These are phyloP conservation scores for Psilocybe cyanescens DNA, from an alignment of 768 basidiomycete genomes.

Conservation along the genomic window DNA sequence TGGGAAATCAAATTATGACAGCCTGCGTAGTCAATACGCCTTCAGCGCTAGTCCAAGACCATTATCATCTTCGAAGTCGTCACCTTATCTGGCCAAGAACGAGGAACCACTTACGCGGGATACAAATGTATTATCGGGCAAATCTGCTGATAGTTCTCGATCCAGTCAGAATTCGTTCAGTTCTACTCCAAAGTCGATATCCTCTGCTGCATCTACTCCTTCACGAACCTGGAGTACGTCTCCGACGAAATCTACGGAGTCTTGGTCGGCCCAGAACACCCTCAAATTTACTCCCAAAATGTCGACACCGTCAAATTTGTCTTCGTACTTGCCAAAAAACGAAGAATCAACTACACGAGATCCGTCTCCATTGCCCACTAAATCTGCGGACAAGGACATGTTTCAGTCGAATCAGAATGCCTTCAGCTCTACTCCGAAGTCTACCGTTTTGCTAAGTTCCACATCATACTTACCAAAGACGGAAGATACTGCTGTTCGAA, in stretches of 20 bases:
- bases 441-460: neutral
- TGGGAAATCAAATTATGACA: neutral
- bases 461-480: conserved; percentile 13
- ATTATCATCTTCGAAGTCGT: conserved; percentile 2
- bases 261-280: neutral
- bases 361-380: neutral
- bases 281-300: neutral
- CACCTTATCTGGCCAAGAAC: conserved; percentile 12
- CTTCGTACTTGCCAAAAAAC: neutral
- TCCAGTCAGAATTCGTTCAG: neutral
- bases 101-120: neutral
- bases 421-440: conserved; percentile 6
- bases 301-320: neutral
- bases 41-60: conserved; percentile 14
- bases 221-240: neutral
- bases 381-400: neutral
- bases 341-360: neutral
- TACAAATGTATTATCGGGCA: neutral
- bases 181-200: neutral
- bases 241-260: neutral
- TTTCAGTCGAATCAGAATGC: neutral
- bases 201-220: neutral
- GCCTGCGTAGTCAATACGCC: conserved; percentile 2
- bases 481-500: neutral
- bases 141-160: neutral